phyloP scores from a whole-genome alignment of 1,284 basidiomycete species.

The Clitocybe nebularis region DNA sequence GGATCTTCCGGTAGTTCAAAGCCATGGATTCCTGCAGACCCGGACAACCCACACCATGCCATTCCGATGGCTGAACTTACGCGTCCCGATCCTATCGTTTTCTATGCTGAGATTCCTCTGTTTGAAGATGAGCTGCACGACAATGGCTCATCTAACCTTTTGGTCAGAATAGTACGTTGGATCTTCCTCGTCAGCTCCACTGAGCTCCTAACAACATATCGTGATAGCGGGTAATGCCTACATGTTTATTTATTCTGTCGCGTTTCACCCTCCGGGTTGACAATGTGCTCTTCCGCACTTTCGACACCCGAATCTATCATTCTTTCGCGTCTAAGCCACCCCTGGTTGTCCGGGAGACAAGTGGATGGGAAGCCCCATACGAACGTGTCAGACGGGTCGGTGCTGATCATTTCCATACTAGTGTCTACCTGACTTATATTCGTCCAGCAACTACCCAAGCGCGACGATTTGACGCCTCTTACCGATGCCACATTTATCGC shows the following conservation, averaged over 20 bases:
- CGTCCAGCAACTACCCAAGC: constrained; percentile 67
- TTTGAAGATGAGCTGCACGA: constrained; percentile 96
- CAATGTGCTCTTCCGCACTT: constrained; percentile 88
- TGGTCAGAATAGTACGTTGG: constrained; percentile 78
- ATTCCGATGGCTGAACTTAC: constrained; percentile 84
- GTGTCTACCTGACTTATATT: constrained; percentile 2
- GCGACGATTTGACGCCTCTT: constrained; percentile 84
- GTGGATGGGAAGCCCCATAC: constrained; percentile 90
- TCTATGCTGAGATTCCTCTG: constrained; percentile 89
- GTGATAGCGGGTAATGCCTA: constrained; percentile 91
- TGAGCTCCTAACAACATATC: constrained; percentile 4
- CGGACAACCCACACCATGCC: constrained; percentile 46
- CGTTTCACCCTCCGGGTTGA: constrained; percentile 96
- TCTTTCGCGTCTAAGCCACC: constrained; percentile 64
- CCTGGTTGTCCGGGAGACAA: constrained; percentile 74
- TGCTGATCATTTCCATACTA: background rate
- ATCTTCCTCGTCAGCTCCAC: background rate
- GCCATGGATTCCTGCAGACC: constrained; percentile 52
- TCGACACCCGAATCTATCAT: constrained; percentile 90
- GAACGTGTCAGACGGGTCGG: constrained; percentile 71
- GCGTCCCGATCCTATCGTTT: constrained; percentile 90
- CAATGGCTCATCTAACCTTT: constrained; percentile 80
- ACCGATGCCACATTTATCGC: constrained; percentile 89
- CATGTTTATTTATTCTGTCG: constrained; percentile 88
- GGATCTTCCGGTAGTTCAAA: constrained; percentile 19